Percentiles rank a stretch among this genome's conserved stretches.
phyloP scores from a whole-genome alignment of 2,329 filamentous ascomycete genomes.

The Emergomyces pasteurianus region DNA sequence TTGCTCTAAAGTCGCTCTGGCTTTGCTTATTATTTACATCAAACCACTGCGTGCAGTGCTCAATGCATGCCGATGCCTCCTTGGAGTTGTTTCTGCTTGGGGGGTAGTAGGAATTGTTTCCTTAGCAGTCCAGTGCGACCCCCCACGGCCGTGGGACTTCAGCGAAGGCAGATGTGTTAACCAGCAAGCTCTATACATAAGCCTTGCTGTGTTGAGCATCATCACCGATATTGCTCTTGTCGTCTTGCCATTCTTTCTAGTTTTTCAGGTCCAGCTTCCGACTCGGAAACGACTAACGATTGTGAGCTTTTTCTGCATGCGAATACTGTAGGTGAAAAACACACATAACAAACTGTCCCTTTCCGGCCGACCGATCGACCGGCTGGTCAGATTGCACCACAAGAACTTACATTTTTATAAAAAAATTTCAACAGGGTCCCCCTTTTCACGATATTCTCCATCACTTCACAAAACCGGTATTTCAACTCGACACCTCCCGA shows the following conservation, averaged over 20 bases:
- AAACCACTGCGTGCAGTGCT: constrained; percentile 13
- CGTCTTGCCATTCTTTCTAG: constrained; percentile 14
- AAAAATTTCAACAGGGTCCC: constrained; percentile 9
- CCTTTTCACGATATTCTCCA: constrained; percentile 10
- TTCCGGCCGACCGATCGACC: no score
- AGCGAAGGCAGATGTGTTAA: constrained; percentile 13
- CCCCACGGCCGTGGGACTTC: constrained; percentile 13
- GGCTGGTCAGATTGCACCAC: neutral
- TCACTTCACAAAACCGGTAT: constrained; percentile 8
- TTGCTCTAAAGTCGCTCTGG: constrained; percentile 14
- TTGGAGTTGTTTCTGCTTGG: constrained; percentile 12
- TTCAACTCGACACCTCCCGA: constrained; percentile 12
- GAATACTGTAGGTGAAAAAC: constrained; percentile 12
- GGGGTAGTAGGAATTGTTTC: constrained; percentile 10
- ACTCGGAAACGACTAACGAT: constrained; percentile 12
- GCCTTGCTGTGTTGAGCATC: constrained; percentile 12
- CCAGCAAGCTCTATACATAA: constrained; percentile 13
- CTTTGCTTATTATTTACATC: constrained; percentile 15
- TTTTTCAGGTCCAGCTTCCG: constrained; percentile 12
- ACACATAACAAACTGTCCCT: neutral
- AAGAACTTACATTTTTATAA: constrained; percentile 1
- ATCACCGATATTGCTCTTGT: constrained; percentile 14
- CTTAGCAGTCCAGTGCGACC: constrained; percentile 14
- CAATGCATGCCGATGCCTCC: constrained; percentile 9
- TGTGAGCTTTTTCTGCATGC: constrained; percentile 12